Percentiles rank a stretch among this genome's conserved stretches.
Evolutionary conservation across 441 rosid genomes (phyloP).

Genomic region (Eugenia klotzschiana): DNA sequence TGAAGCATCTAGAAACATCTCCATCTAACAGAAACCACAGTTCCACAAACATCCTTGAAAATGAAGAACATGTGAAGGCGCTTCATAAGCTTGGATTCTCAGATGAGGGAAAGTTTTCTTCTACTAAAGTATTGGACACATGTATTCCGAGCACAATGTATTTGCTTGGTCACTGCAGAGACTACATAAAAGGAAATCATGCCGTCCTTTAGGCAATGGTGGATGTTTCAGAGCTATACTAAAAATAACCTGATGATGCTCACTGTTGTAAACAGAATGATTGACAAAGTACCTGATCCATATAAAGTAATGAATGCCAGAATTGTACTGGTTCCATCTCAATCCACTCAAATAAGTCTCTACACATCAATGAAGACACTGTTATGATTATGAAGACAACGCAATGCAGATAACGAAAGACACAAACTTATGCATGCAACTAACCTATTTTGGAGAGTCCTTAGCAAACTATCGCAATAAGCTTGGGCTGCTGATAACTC

Average conservation of each 20-base stretch:
- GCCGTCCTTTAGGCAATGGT: neutral
- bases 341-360: constrained; percentile 85
- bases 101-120: neutral
- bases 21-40: neutral
- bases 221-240: neutral
- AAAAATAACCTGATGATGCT: neutral
- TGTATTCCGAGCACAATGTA: neutral
- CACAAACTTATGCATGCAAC: constrained; percentile 8
- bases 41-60: neutral
- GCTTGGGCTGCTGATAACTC: constrained; percentile 67
- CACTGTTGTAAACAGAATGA: neutral
- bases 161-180: neutral
- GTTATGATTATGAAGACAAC: neutral
- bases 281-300: constrained; percentile 68
- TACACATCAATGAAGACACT: constrained; percentile 18
- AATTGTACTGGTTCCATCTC: constrained; percentile 70
- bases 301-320: constrained; percentile 90
- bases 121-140: neutral
- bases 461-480: constrained; percentile 80
- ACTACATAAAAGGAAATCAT: neutral
- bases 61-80: neutral
- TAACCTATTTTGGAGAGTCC: constrained; percentile 66
- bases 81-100: neutral
- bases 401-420: constrained; percentile 1
- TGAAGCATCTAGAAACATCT: neutral